A percentile compares a stretch with the other conserved stretches of the same genome.
Conservation (phyloP, 768 basidiomycete species). For the Albatrellus ellisii region DNA sequence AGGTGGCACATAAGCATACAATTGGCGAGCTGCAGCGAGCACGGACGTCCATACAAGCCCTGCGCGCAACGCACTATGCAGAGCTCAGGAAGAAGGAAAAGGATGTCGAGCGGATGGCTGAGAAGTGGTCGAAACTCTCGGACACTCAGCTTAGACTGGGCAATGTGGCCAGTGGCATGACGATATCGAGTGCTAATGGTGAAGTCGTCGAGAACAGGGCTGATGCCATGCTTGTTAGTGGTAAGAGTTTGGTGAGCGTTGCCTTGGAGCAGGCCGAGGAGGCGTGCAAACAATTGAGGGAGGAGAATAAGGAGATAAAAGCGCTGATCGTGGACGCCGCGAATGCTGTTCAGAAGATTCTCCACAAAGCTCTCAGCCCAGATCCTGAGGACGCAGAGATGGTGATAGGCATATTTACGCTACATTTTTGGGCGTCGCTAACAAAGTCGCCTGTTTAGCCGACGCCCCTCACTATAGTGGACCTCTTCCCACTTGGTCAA, state of each 20-base stretch:
- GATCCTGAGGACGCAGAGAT: slow-evolving; percentile 30
- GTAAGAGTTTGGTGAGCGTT: slow-evolving; percentile 44
- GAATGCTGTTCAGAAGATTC: slow-evolving; percentile 48
- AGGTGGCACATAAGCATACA: slow-evolving; percentile 60
- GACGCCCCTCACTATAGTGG: slow-evolving; percentile 11
- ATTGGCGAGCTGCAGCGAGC: slow-evolving; percentile 57
- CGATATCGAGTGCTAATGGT: slow-evolving; percentile 38
- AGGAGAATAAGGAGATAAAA: slow-evolving; percentile 53
- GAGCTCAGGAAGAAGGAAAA: slow-evolving; percentile 78
- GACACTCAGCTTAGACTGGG: slow-evolving; percentile 54
- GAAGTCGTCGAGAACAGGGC: slow-evolving; percentile 32
- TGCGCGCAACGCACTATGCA: slow-evolving; percentile 52
- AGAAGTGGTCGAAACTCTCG: slow-evolving; percentile 60
- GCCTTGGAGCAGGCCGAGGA: slow-evolving; percentile 66
- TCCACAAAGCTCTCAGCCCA: slow-evolving; percentile 29
- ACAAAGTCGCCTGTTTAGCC: slow-evolving; percentile 12
- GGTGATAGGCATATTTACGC: slow-evolving; percentile 30
- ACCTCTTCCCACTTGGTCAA: slow-evolving; percentile 18
- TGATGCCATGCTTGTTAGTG: slow-evolving; percentile 27
- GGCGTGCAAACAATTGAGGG: slow-evolving; percentile 42
- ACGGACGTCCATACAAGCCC: slow-evolving; percentile 50
- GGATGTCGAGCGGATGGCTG: slow-evolving; percentile 60
- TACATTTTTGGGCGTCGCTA: slow-evolving; percentile 10
- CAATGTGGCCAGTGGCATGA: slow-evolving; percentile 19
- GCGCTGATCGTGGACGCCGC: slow-evolving; percentile 45